Evolutionary conservation across 23 red algal genomes (phyloP).

Genomic region (Chondrus crispus): DNA sequence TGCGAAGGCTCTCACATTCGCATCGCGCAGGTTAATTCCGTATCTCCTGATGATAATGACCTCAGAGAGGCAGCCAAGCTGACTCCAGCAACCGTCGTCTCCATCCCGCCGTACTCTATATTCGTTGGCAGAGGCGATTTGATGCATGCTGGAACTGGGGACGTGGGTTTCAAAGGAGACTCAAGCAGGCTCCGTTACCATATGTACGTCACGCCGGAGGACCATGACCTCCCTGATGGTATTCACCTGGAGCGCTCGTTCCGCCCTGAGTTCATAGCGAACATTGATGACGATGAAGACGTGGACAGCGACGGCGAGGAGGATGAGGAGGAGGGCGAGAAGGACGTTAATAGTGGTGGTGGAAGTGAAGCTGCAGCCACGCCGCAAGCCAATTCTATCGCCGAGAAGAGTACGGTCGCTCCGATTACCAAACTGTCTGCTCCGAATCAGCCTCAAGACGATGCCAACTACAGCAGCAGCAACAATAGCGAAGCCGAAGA

Average conservation of each 20-base stretch:
- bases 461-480: too few relatives aligned
- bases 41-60: too few relatives aligned
- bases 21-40: too few relatives aligned
- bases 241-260: not conserved
- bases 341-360: not conserved
- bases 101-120: not conserved
- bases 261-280: not conserved
- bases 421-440: too few relatives aligned
- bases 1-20: too few relatives aligned
- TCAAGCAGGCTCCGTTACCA: not conserved
- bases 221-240: not conserved
- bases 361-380: too few relatives aligned
- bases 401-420: too few relatives aligned
- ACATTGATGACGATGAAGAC: not conserved
- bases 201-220: not conserved
- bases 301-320: not conserved
- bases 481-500: too few relatives aligned
- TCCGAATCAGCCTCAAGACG: too few relatives aligned
- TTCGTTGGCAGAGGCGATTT: not conserved
- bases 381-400: too few relatives aligned
- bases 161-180: not conserved
- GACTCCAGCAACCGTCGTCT: not conserved
- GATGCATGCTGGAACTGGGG: not conserved
- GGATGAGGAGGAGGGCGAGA: not conserved
- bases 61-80: too few relatives aligned